A percentile compares a stretch with the other conserved stretches of the same genome.
Conservation (phyloP, 345 rosid species). For the Gossypium sturtianum region DNA sequence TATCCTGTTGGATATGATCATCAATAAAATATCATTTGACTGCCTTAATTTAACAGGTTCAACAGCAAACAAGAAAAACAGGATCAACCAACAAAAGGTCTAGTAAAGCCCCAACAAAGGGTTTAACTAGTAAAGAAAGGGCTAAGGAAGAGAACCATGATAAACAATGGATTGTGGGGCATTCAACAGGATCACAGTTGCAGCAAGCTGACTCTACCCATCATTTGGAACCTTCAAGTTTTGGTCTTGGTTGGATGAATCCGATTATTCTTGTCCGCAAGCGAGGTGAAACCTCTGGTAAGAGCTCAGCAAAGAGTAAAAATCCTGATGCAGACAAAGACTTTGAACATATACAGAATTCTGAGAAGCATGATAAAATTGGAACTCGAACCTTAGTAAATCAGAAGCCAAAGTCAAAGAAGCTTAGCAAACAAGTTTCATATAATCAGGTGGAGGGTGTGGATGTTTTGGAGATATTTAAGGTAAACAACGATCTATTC, state of each 20-base stretch:
- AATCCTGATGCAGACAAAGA: background rate
- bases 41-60: constrained; percentile 19
- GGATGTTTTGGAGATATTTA: constrained; percentile 55
- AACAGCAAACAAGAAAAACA: constrained; percentile 6
- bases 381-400: constrained; percentile 4
- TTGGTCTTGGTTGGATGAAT: constrained; percentile 29
- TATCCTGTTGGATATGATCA: background rate
- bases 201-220: constrained; percentile 21
- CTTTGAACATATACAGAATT: background rate
- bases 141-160: constrained; percentile 9
- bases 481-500: constrained; percentile 49
- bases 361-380: constrained; percentile 6
- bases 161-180: constrained; percentile 12
- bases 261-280: constrained; percentile 42
- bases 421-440: constrained; percentile 17
- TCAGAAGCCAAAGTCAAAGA: constrained; percentile 17
- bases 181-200: constrained; percentile 17
- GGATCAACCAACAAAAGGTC: constrained; percentile 13
- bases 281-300: constrained; percentile 14
- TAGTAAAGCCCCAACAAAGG: background rate
- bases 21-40: background rate
- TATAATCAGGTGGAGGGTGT: constrained; percentile 40
- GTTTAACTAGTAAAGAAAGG: constrained; percentile 21
- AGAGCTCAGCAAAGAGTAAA: background rate
- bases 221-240: constrained; percentile 24